Evolutionary conservation across 2,329 filamentous ascomycete species (phyloP).

Genomic region (Colletotrichum endophyticum): DNA sequence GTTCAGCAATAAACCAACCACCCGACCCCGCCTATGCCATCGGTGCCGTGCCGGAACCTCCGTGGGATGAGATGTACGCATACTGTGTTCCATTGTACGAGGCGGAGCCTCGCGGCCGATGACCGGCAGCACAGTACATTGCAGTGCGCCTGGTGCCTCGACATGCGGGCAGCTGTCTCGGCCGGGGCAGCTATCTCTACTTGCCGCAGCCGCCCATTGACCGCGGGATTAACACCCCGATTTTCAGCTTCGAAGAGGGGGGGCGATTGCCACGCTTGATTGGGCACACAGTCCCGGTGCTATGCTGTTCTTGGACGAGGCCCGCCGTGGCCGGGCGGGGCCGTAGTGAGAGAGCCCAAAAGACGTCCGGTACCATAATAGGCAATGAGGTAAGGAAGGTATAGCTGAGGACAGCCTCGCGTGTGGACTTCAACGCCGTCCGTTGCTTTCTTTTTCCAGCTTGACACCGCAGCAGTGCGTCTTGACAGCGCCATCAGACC

Average conservation of each 20-base stretch:
- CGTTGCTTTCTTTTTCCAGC: background rate
- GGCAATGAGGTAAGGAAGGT: too few species aligned
- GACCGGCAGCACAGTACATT: background rate
- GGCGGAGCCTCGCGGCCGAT: background rate
- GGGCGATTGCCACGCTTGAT: background rate
- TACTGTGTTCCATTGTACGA: background rate
- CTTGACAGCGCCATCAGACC: background rate
- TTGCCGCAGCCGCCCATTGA: background rate
- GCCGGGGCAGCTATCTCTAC: background rate
- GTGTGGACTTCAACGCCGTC: background rate
- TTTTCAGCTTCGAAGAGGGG: background rate
- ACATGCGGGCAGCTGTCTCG: background rate
- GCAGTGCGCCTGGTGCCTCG: background rate
- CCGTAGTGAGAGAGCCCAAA: background rate
- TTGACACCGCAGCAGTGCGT: background rate
- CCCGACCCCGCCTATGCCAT: too few species aligned
- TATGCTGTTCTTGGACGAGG: background rate
- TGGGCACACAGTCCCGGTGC: background rate
- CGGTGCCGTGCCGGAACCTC: background rate
- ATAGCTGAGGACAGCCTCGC: background rate
- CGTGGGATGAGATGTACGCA: background rate
- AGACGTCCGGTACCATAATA: background rate
- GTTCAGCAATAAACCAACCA: background rate
- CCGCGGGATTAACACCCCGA: background rate
- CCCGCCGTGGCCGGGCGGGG: background rate